Percentiles rank a stretch among this genome's conserved stretches.
Conservation (phyloP, 139 green algal genomes). For the Volvox africanus region DNA sequence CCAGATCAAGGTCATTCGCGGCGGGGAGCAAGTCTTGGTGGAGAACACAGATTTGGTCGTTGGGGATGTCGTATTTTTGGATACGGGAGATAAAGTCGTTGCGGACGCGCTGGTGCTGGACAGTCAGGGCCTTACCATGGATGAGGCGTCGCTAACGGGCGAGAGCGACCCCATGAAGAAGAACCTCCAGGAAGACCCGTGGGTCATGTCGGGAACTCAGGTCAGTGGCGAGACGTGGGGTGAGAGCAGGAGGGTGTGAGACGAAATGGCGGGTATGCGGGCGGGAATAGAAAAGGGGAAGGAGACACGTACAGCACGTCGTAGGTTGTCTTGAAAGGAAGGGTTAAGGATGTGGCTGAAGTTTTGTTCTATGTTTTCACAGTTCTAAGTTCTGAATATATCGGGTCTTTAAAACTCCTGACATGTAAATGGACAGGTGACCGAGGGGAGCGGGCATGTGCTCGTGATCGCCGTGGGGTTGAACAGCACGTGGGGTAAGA, state of each 20-base stretch:
- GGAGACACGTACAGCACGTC: not conserved
- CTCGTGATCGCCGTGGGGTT: conserved; percentile 84
- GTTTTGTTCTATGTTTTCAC: too few species aligned
- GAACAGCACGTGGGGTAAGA: conserved; percentile 91
- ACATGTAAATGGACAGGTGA: conserved; percentile 69
- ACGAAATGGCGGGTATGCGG: too few species aligned
- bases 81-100: conserved; percentile 87
- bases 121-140: conserved; percentile 65
- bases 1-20: conserved; percentile 66
- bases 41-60: conserved; percentile 88
- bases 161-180: conserved; percentile 93
- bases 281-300: not conserved
- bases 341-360: too few species aligned
- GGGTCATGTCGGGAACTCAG: conserved; percentile 86
- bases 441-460: conserved; percentile 83
- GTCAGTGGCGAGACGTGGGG: conserved; percentile 53
- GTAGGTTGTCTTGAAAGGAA: too few species aligned
- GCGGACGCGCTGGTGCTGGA: conserved; percentile 21
- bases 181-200: conserved; percentile 70
- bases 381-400: too few species aligned
- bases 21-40: conserved; percentile 3
- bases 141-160: conserved; percentile 94
- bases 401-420: too few species aligned
- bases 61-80: conserved; percentile 90
- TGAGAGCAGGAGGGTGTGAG: too few species aligned